Conservation (phyloP, 2,329 filamentous ascomycete species). For the Paecilomyces niveus region DNA sequence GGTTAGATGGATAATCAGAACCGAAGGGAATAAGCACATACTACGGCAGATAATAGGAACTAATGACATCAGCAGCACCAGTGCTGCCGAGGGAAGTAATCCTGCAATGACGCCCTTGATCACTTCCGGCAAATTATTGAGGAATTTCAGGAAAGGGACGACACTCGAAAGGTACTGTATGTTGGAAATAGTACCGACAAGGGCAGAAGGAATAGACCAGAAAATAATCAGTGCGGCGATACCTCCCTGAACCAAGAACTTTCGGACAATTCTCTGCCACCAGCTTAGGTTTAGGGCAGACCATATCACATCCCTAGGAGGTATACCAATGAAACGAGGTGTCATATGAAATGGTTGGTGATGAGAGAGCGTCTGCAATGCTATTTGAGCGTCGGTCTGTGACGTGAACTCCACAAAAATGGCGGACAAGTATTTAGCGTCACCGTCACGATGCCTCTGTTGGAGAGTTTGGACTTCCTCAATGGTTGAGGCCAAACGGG, state of each 20-base stretch:
- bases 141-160: constrained; percentile 61
- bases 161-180: constrained; percentile 56
- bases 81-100: constrained; percentile 69
- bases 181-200: constrained; percentile 84
- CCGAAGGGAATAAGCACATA: constrained; percentile 33
- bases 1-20: constrained; percentile 6
- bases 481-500: constrained; percentile 64
- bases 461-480: constrained; percentile 63
- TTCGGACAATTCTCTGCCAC: constrained; percentile 72
- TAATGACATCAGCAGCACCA: constrained; percentile 79
- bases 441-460: constrained; percentile 54
- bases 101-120: constrained; percentile 78
- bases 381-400: constrained; percentile 76
- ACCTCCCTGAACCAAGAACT: constrained; percentile 61
- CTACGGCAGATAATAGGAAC: constrained; percentile 75
- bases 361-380: constrained; percentile 76
- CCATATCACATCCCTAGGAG: constrained; percentile 85
- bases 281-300: constrained; percentile 69
- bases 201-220: constrained; percentile 68
- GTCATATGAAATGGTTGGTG: constrained; percentile 82
- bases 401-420: constrained; percentile 85
- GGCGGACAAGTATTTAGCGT: constrained; percentile 60
- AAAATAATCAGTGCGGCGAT: constrained; percentile 77
- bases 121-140: constrained; percentile 59
- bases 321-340: constrained; percentile 76